phyloP scores from a whole-genome alignment of 352 stramenopile species.

The Salisapilia sapeloensis region DNA sequence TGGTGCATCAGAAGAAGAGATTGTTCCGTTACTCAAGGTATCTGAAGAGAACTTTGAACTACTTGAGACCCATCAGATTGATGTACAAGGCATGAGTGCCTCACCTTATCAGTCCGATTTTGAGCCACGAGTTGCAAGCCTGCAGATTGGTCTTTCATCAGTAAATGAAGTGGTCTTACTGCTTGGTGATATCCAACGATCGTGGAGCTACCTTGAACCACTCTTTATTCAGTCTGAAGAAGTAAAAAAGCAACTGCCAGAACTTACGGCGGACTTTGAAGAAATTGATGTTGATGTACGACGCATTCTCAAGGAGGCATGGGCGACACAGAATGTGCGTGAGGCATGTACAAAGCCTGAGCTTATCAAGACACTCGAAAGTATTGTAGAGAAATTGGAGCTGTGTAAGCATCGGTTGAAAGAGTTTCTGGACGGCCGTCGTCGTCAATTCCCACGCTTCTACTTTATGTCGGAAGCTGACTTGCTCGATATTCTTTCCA shows the following conservation, averaged over 20 bases:
- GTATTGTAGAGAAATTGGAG: conserved; percentile 87
- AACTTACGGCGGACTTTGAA: conserved; percentile 88
- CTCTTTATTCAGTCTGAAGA: conserved; percentile 94
- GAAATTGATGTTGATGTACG: conserved; percentile 89
- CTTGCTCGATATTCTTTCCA: conserved; percentile 92
- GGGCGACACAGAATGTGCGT: conserved; percentile 82
- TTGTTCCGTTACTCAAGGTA: conserved; percentile 83
- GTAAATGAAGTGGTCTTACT: conserved; percentile 89
- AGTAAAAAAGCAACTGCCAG: conserved; percentile 90
- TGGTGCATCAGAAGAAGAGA: conserved; percentile 40
- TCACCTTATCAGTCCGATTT: conserved; percentile 93
- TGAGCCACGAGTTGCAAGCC: conserved; percentile 77
- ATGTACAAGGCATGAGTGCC: conserved; percentile 92
- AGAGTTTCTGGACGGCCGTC: conserved; percentile 89
- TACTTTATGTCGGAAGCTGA: conserved; percentile 86
- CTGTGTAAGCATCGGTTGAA: conserved; percentile 89
- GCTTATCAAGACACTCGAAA: conserved; percentile 81
- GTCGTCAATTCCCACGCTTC: conserved; percentile 89
- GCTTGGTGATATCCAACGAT: conserved; percentile 91
- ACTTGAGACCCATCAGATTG: conserved; percentile 93
- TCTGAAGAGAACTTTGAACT: conserved; percentile 94
- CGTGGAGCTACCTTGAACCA: conserved; percentile 92
- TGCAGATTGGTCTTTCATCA: conserved; percentile 74
- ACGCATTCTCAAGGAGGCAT: conserved; percentile 68
- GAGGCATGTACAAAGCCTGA: conserved; percentile 79